Conservation (phyloP, 108 stramenopile genomes). For the Cyclotella cryptica region DNA sequence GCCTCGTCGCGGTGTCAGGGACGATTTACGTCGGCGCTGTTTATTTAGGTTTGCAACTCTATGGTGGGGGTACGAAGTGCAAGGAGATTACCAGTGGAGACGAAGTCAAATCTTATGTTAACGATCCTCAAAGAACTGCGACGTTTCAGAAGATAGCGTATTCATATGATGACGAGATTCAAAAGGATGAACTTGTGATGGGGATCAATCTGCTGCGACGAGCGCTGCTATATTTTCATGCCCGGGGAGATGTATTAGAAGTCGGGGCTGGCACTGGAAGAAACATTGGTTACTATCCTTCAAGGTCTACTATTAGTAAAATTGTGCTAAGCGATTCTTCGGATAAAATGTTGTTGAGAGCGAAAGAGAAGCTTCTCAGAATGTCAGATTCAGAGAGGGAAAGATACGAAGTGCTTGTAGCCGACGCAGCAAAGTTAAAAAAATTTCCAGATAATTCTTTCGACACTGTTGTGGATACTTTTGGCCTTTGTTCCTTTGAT, state of each 20-base stretch:
- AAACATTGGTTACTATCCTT: conserved; percentile 78
- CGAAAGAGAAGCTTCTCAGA: conserved; percentile 61
- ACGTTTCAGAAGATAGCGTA: conserved; percentile 76
- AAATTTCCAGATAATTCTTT: conserved; percentile 72
- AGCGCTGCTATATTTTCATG: conserved; percentile 76
- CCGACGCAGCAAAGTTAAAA: conserved; percentile 59
- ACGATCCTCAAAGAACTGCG: conserved; percentile 64
- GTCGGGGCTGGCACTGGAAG: conserved; percentile 91
- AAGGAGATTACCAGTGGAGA: conserved; percentile 5
- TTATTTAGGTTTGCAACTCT: conserved; percentile 37
- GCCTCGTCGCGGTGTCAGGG: conserved; percentile 38
- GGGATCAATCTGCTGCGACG: conserved; percentile 79
- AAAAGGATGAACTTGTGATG: conserved; percentile 79
- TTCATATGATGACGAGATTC: conserved; percentile 75
- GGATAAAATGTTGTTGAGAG: conserved; percentile 77
- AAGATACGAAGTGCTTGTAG: conserved; percentile 62
- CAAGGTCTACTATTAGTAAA: conserved; percentile 53
- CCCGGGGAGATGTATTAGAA: conserved; percentile 84
- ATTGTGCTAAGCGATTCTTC: conserved; percentile 83
- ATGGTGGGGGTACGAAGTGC: conserved; percentile 23
- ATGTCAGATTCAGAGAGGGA: conserved; percentile 32
- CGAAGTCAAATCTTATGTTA: conserved; percentile 40
- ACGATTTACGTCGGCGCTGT: conserved; percentile 44
- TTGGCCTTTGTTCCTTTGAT: conserved; percentile 91
- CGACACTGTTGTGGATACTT: conserved; percentile 93